phyloP scores from a whole-genome alignment of 345 rosid genomes.

The thale cress (Arabidopsis thaliana) region DNA sequence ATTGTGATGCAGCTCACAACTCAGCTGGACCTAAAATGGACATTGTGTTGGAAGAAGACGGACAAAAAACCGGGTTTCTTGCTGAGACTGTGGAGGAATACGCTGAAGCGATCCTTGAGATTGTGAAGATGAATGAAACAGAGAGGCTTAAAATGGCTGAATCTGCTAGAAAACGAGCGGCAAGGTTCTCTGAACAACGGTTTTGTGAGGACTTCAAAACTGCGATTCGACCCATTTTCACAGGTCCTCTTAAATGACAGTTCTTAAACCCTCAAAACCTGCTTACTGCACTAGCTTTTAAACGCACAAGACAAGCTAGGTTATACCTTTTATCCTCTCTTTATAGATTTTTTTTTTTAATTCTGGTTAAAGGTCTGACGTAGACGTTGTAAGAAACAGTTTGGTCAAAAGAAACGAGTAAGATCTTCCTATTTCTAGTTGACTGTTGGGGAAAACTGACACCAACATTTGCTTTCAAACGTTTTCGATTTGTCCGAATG shows the following conservation, averaged over 20 bases:
- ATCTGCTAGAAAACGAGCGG: slow-evolving; percentile 73
- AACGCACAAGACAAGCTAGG: slow-evolving; percentile 11
- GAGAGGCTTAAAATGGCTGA: slow-evolving; percentile 78
- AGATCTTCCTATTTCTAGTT: not conserved
- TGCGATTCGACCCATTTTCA: slow-evolving; percentile 59
- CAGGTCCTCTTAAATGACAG: slow-evolving; percentile 29
- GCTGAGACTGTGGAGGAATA: slow-evolving; percentile 73
- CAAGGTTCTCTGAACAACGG: slow-evolving; percentile 74
- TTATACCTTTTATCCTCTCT: not conserved
- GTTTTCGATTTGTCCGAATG: too few species aligned
- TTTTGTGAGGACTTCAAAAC: slow-evolving; percentile 75
- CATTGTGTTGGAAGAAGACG: slow-evolving; percentile 87
- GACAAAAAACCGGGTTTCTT: slow-evolving; percentile 83
- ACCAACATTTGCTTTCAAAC: not conserved
- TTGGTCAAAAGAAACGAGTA: not conserved
- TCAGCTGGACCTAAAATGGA: slow-evolving; percentile 98
- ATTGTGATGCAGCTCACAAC: slow-evolving; percentile 69
- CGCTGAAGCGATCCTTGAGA: slow-evolving; percentile 68
- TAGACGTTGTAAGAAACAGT: slow-evolving; percentile 19
- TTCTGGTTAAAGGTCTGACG: slow-evolving; percentile 2
- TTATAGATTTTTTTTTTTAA: not conserved
- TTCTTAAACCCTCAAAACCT: not conserved
- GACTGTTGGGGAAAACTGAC: not conserved
- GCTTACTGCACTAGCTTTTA: slow-evolving; percentile 14
- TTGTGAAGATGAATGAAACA: slow-evolving; percentile 62